Conservation (phyloP, 306 rosid species). For the Arachis hypogaea region DNA sequence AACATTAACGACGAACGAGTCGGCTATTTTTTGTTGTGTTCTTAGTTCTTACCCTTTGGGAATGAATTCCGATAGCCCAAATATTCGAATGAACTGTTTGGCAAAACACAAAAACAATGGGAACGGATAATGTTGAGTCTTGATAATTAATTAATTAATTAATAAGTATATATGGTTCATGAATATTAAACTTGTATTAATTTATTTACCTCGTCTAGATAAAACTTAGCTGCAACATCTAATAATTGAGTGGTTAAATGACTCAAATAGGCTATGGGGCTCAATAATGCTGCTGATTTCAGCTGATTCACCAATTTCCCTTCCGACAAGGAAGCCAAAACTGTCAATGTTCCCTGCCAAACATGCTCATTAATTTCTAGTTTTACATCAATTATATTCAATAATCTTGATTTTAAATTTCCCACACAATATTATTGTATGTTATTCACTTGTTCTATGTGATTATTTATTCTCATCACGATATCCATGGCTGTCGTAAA, state of each 20-base stretch:
- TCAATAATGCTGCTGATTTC: conserved; percentile 71
- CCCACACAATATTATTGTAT: too few relatives aligned
- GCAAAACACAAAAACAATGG: not conserved
- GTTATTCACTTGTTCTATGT: too few relatives aligned
- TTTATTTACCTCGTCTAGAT: conserved; percentile 64
- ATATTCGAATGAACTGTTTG: conserved; percentile 49
- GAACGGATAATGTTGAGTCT: too few relatives aligned
- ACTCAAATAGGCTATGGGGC: conserved; percentile 83
- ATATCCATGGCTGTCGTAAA: too few relatives aligned
- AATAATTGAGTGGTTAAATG: conserved; percentile 74
- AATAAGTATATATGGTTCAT: not conserved
- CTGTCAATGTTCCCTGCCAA: conserved; percentile 74
- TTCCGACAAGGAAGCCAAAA: conserved; percentile 74
- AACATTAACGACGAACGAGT: not conserved
- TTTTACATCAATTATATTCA: too few relatives aligned
- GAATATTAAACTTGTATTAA: not conserved
- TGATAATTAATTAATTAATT: not conserved
- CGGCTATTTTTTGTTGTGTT: not conserved
- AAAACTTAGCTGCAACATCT: conserved; percentile 60
- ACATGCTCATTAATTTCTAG: too few relatives aligned
- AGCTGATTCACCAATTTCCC: conserved; percentile 65
- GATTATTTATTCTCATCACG: too few relatives aligned
- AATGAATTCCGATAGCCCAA: conserved; percentile 78
- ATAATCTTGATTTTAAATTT: too few relatives aligned
- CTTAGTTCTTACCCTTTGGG: conserved; percentile 63